Base-by-base conservation (phyloP, 2,329 filamentous ascomycete genomes). In the Hymenoscyphus salicellus region DNA sequence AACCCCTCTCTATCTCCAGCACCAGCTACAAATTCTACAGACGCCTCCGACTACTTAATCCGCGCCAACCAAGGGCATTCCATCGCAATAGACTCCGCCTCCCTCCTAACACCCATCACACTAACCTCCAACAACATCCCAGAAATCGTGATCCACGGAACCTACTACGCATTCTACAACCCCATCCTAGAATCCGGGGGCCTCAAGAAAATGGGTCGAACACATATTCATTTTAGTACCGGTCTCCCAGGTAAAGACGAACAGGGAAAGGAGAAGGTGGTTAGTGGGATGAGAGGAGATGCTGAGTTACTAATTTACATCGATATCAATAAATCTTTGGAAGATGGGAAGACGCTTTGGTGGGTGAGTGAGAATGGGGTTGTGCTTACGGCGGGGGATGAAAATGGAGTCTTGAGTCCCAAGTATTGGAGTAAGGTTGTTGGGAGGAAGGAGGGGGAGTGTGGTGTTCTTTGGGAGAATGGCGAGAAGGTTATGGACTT, bases 61-160 rank as follows among this genome's bases (percentile, higher is more conserved):
- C 92, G 95, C 73, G 95, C 95, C 32, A 97, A 96, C 74, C 95
- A 98, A 79, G 95, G 95, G 62, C 95, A 98, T 80, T 92, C 87
- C 72, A 91, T 99, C 74, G 86, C 87, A 73, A 79, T 88, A 6
- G 89, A 91, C 32, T 86, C 86, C n/a, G 86, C 89, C 57, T 84
- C 84, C 0, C 83, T 96, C 1, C 84, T 97, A 2, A 83, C 82
- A 23, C 87, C 89, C 6, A 81, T 97, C 64, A 88, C 86, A 1
- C 74, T 86, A 0, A 83, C 83, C 38, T 78, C 75, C 6, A 83
- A 73, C 28, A 85, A 85, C 67, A 71, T 93, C 1, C 92, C 92
- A 0, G 74, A 81, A 0, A 81, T 83, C 0, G 91, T 93, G 2
- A 86, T 98, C 2, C 93, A 98, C 78, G 94, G 95, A 43, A 97